Conservation (phyloP, 306 rosid species). For the Spatholobus suberectus region DNA sequence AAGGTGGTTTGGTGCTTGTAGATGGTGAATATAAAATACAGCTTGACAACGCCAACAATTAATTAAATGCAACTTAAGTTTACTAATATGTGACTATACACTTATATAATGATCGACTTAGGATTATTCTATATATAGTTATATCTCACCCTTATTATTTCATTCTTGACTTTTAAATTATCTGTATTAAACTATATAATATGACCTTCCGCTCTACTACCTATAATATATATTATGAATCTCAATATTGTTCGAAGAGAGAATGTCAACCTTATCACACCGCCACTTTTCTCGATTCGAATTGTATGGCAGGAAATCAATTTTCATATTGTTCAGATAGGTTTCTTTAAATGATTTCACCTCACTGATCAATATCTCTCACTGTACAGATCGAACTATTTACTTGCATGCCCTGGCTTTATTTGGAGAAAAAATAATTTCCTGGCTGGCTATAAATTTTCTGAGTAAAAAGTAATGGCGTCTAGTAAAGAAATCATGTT, state of each 20-base stretch:
- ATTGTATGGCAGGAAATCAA: not conserved
- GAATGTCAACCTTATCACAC: conserved; percentile 37
- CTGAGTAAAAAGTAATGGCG: not conserved
- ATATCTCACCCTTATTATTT: conserved; percentile 18
- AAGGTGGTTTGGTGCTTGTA: not conserved
- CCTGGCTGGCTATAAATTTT: not conserved
- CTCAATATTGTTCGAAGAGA: not conserved
- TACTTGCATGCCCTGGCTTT: not conserved
- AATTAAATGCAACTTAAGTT: conserved; percentile 11
- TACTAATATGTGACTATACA: not conserved
- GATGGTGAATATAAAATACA: conserved; percentile 13
- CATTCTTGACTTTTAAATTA: conserved; percentile 30
- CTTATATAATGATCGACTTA: not conserved
- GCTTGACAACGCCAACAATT: conserved; percentile 25
- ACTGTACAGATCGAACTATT: not conserved
- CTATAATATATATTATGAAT: not conserved
- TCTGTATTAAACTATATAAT: conserved; percentile 16
- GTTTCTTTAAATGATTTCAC: not conserved
- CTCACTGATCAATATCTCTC: not conserved
- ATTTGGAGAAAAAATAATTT: not conserved
- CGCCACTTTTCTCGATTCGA: conserved; percentile 29
- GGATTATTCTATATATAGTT: not conserved
- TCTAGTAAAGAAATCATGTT: not conserved
- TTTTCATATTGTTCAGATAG: not conserved
- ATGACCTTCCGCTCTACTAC: not conserved